A percentile compares a stretch with the other conserved stretches of the same genome.
phyloP scores from a whole-genome alignment of 2,329 filamentous ascomycete genomes.

The Arachnopeziza araneosa region DNA sequence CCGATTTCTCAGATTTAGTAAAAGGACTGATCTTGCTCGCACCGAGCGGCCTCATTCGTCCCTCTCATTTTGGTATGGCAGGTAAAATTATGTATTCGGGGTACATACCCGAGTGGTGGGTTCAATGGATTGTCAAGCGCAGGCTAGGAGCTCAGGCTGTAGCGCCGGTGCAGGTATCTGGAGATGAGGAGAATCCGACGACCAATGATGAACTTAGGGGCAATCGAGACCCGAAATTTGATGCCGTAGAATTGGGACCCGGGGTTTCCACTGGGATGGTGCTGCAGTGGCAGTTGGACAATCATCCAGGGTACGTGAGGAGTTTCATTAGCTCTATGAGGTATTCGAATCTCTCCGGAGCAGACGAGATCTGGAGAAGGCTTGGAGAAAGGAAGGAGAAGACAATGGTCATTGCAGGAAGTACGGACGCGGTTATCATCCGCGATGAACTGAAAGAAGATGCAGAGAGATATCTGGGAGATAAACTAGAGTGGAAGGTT shows the following conservation, averaged over 20 bases:
- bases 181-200: conserved; percentile 7
- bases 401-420: conserved; percentile 41
- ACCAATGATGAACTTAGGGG: conserved; percentile 16
- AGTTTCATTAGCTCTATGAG: conserved; percentile 55
- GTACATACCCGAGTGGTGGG: conserved; percentile 46
- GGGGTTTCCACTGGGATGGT: conserved; percentile 18
- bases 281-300: conserved; percentile 52
- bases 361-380: conserved; percentile 45
- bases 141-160: conserved; percentile 6
- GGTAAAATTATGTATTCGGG: conserved; percentile 50
- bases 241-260: conserved; percentile 18
- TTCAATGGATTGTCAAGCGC: conserved; percentile 14
- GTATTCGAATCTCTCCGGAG: conserved; percentile 47
- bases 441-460: conserved; percentile 34
- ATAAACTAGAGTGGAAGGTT: conserved; percentile 44
- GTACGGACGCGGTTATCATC: conserved; percentile 47
- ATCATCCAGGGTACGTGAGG: conserved; percentile 53
- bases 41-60: conserved; percentile 67
- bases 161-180: conserved; percentile 1
- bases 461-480: conserved; percentile 20
- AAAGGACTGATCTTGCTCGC: conserved; percentile 69
- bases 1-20: conserved; percentile 63
- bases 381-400: conserved; percentile 44
- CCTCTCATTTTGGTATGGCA: conserved; percentile 44
- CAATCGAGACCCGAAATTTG: conserved; percentile 14